Conservation (phyloP, 1,139 yeast genomes). For the Candida freyschussii region DNA sequence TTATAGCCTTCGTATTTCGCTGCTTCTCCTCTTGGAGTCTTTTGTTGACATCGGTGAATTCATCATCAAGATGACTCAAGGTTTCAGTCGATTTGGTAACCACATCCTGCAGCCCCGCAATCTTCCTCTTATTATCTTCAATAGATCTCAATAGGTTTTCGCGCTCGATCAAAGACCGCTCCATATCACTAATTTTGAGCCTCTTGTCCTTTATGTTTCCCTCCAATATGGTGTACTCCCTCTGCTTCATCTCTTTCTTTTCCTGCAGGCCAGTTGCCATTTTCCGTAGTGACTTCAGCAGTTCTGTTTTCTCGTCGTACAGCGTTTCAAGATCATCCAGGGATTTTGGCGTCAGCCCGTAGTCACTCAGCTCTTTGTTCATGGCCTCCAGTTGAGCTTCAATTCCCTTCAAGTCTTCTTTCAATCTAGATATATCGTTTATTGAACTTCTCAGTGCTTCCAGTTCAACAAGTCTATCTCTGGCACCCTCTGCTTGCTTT, state of each 20-base stretch:
- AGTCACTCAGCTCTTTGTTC: conserved; percentile 37
- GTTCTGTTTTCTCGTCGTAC: conserved; percentile 40
- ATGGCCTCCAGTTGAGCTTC: conserved; percentile 35
- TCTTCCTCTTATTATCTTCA: conserved; percentile 26
- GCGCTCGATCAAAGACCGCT: conserved; percentile 43
- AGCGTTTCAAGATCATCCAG: conserved; percentile 49
- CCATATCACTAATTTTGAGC: conserved; percentile 51
- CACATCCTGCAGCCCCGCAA: conserved; percentile 24
- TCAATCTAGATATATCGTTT: conserved; percentile 35
- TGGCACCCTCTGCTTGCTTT: background rate
- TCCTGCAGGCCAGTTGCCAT: conserved; percentile 41
- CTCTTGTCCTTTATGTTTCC: conserved; percentile 52
- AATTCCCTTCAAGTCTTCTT: conserved; percentile 34
- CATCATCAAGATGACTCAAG: conserved; percentile 27
- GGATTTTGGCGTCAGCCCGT: conserved; percentile 29
- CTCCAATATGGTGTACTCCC: conserved; percentile 47
- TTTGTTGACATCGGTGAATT: background rate
- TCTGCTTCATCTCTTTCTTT: conserved; percentile 44
- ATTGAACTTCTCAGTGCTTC: conserved; percentile 32
- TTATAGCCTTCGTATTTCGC: no score
- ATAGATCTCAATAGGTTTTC: conserved; percentile 32
- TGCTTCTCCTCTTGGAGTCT: no score
- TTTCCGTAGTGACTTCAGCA: conserved; percentile 43
- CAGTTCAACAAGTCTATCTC: conserved; percentile 10
- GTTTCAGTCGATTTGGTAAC: conserved; percentile 25